Percentiles rank a stretch among this genome's conserved stretches.
These are phyloP conservation scores for Aspergillus fructus DNA, from an alignment of 2,329 filamentous ascomycete genomes.

Conservation along the genomic window DNA sequence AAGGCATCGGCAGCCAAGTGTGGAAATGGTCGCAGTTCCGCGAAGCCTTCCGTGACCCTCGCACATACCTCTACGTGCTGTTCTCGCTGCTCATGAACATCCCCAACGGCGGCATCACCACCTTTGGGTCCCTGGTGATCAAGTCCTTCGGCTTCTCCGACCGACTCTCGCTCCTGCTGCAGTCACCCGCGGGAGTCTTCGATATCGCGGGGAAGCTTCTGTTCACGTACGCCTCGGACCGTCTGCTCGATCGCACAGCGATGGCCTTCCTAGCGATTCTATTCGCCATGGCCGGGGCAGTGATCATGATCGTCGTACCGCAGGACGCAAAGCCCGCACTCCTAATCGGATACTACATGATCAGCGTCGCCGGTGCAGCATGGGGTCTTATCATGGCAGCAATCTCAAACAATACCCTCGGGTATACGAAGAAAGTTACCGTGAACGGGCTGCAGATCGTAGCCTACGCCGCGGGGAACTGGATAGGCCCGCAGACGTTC, in stretches of 20 bases:
- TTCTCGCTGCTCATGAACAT: constrained; percentile 37
- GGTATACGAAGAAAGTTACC: constrained; percentile 53
- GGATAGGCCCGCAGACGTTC: constrained; percentile 48
- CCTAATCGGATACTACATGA: constrained; percentile 44
- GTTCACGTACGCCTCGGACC: not conserved
- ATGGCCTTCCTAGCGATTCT: not conserved
- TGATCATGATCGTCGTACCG: not conserved
- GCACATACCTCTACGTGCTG: constrained; percentile 43
- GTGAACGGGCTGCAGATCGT: constrained; percentile 49
- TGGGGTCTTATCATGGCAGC: constrained; percentile 23
- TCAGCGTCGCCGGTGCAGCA: constrained; percentile 38
- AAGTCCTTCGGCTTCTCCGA: constrained; percentile 45
- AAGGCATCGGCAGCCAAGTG: constrained; percentile 51
- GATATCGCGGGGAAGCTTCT: not conserved
- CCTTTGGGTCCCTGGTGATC: constrained; percentile 44
- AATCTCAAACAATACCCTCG: constrained; percentile 39
- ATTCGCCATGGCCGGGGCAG: not conserved
- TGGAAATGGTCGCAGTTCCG: constrained; percentile 49
- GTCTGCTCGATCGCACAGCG: not conserved
- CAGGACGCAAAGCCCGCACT: constrained; percentile 28
- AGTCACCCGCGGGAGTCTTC: constrained; percentile 39
- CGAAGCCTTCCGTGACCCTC: constrained; percentile 47
- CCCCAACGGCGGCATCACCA: constrained; percentile 45
- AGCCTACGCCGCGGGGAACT: constrained; percentile 45
- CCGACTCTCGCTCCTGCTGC: constrained; percentile 45